Evolutionary conservation across 1,284 basidiomycete species (phyloP), one percentile per base, ranked within the genome.

Genomic region (Boletus semigastroideus): DNA sequence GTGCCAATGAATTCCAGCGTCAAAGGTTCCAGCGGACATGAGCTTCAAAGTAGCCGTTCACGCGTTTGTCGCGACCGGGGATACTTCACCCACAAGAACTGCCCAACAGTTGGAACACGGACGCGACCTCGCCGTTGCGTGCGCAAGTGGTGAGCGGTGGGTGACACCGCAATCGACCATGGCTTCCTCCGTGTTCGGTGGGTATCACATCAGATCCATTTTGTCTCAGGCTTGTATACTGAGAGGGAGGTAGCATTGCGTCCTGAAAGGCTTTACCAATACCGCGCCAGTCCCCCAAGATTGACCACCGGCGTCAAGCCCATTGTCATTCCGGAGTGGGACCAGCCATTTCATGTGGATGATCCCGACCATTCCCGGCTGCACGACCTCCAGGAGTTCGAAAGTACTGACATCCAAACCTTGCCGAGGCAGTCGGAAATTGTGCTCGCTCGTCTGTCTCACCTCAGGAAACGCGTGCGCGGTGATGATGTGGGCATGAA

Each of bases 301-400:
- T 30, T 44, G 42, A 17, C 43, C 17, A 30, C 43, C 2, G 37
- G 41, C 5, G 42, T 10, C 11, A n/a, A 17, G 17, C 22, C 51
- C 30, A 43, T 40, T 25, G 49, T 42, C 52, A 51, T 69, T 13
- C 72, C 69, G 48, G 68, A 73, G 42, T 79, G 77, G 78, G 72
- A 68, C 12, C 56, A 60, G 16, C 60, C 55, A 31, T 56, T 62
- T 17, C 41, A 60, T 31, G 55, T 55, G 10, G 58, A 60, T 13
- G 66, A 71, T 17, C 72, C 73, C 30, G 69, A 71, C 38, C 33
- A 70, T 27, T 73, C 68, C 48, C 57, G 51, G 33, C 41, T 77
- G 12, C 52, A 65, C 17, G 69, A 73, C 20, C 67, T 82, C 43
- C 72, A 74, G 46, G 74, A 77, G 16, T 82, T 82, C 51, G 44